Evolutionary conservation across 2,329 filamentous ascomycete species (phyloP).

Genomic region (Aspergillus versicolor): DNA sequence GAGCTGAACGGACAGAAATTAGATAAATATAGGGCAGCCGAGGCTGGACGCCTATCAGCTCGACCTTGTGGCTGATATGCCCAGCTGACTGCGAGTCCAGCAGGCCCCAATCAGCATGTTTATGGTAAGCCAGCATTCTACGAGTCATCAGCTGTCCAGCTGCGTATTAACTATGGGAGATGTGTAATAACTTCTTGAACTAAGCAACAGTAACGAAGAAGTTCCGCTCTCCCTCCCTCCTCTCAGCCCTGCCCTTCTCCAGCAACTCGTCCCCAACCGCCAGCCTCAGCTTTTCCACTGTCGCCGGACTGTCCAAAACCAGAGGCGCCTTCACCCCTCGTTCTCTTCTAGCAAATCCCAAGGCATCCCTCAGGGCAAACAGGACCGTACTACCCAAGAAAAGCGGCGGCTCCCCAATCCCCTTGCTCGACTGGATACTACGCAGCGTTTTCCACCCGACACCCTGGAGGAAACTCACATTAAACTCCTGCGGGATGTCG

Average conservation of each 20-base stretch:
- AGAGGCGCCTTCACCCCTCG: slow-evolving; percentile 47
- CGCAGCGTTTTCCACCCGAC: slow-evolving; percentile 54
- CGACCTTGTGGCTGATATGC: too few relatives aligned
- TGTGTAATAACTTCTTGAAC: too few relatives aligned
- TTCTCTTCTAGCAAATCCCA: slow-evolving; percentile 50
- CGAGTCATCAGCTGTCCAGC: too few relatives aligned
- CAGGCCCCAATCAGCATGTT: too few relatives aligned
- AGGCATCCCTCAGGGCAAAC: slow-evolving; percentile 54
- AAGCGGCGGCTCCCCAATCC: slow-evolving; percentile 62
- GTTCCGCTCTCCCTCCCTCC: slow-evolving; percentile 53
- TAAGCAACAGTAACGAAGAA: slow-evolving; percentile 43
- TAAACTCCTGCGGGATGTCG: slow-evolving; percentile 66
- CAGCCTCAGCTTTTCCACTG: slow-evolving; percentile 51
- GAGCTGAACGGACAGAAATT: too few relatives aligned
- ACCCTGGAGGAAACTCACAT: slow-evolving; percentile 61
- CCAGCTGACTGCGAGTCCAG: too few relatives aligned
- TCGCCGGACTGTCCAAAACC: slow-evolving; percentile 50
- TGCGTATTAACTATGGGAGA: too few relatives aligned
- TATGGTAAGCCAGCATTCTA: too few relatives aligned
- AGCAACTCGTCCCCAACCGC: slow-evolving; percentile 47
- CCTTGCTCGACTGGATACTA: slow-evolving; percentile 55
- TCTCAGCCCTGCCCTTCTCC: slow-evolving; percentile 52
- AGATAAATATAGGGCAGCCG: too few relatives aligned
- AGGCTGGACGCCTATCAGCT: too few relatives aligned
- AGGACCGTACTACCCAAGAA: slow-evolving; percentile 56